Evolutionary conservation across 805 yeast genomes (phyloP), one percentile per base, ranked within the genome.

Genomic region (Yarrowia alimentaria): DNA sequence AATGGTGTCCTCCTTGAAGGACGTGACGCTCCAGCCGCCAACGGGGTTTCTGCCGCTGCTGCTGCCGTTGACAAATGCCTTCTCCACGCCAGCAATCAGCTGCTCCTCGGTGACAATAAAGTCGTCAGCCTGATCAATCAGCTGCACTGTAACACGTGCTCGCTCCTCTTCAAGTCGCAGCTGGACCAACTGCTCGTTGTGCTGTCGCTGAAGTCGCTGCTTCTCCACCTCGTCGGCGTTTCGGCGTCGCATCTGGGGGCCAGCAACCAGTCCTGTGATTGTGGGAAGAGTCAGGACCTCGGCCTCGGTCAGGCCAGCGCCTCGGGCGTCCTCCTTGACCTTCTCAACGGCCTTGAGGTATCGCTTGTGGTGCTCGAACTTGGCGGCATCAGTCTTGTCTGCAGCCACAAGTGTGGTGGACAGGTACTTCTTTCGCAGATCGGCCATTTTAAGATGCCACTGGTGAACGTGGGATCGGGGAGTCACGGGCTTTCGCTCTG

Each of bases 221-320:
- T 76, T 60, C 49, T 73, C 76, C 45, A 68, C 64, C 67, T 90
- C 95, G 60, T 81, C 93, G 18, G 69, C 72, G 0, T 94, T 83
- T 65, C 95, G 76, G 38, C 69, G 77, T 61, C 84, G 76, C 73
- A 90, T 77, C 54, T 88, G 68, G 12, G 91, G 86, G 17, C 75
- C 65, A 54, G 86, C 66, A 56, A 80, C 73, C 13, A 62, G 55
- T 8, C 60, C 45, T 29, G 83, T 88, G 53, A 89, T 71, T 1
- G 95, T 84, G 38, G 96, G 96, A 45, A 87, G 71, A 1, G 95
- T 86, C 60, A 83, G 75, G 59, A 72, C 56, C 42, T 79, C 73
- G 18, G 87, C 82, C 29, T 63, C 58, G 29, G 59, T 53, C 5
- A 65, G 56, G 13, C 67, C 63, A 10, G 58, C 61, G n/a, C 54